Evolutionary conservation across 75 land plant genomes (phyloP).

Genomic region (Cupressus sempervirens): DNA sequence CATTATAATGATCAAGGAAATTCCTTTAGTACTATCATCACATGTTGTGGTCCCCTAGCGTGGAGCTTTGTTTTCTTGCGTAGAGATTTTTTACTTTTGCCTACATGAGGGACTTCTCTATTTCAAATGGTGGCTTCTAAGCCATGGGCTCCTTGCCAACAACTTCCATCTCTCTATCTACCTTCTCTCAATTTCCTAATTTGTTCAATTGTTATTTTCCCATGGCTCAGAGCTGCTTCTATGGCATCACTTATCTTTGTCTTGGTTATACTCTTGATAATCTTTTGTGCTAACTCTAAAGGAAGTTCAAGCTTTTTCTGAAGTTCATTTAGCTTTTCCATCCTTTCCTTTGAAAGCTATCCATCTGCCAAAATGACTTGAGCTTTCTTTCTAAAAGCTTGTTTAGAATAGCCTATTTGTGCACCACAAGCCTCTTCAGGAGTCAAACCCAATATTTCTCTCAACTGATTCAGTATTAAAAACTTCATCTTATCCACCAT

Average conservation of each 20-base stretch:
- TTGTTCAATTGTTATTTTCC: slow-evolving; percentile 65
- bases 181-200: slow-evolving; percentile 81
- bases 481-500: slow-evolving; percentile 67
- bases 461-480: slow-evolving; percentile 73
- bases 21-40: no score
- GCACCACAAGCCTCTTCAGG: slow-evolving; percentile 68
- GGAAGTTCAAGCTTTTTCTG: slow-evolving; percentile 87
- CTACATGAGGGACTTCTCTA: no score
- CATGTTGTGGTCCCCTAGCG: no score
- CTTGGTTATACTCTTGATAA: slow-evolving; percentile 74
- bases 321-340: slow-evolving; percentile 75
- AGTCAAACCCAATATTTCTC: slow-evolving; percentile 71
- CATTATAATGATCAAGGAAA: no score
- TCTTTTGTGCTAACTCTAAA: slow-evolving; percentile 71
- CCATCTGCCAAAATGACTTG: slow-evolving; percentile 95
- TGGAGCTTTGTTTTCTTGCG: no score
- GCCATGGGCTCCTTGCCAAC: no score
- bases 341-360: slow-evolving; percentile 67
- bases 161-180: no score
- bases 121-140: no score
- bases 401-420: slow-evolving; percentile 76
- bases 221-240: slow-evolving; percentile 75
- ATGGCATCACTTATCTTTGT: slow-evolving; percentile 89
- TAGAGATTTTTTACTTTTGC: no score
- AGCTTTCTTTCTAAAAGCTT: slow-evolving; percentile 87